phyloP scores from a whole-genome alignment of 306 rosid genomes.

The Corylus avellana region DNA sequence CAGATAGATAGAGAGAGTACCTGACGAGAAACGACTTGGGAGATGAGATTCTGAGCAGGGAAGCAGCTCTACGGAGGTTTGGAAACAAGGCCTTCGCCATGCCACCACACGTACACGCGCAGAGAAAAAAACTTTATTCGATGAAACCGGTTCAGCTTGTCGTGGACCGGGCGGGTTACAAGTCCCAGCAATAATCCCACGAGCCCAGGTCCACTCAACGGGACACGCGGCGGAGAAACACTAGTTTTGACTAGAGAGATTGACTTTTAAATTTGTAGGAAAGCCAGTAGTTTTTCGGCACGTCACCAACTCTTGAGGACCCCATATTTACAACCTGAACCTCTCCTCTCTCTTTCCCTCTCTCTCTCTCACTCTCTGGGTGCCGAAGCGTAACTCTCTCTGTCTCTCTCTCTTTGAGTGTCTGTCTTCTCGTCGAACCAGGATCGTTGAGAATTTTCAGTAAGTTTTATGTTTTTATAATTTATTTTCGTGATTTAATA shows the following conservation, averaged over 20 bases:
- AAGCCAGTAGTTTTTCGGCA: slow-evolving; percentile 25
- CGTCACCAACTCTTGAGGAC: slow-evolving; percentile 43
- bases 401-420: slow-evolving; percentile 27
- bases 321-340: slow-evolving; percentile 65
- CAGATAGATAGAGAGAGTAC: slow-evolving; percentile 33
- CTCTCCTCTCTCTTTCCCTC: slow-evolving; percentile 30
- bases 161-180: slow-evolving; percentile 34
- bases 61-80: slow-evolving; percentile 48
- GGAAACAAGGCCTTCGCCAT: slow-evolving; percentile 65
- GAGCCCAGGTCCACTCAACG: slow-evolving; percentile 24
- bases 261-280: slow-evolving; percentile 36
- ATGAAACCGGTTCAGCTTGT: slow-evolving; percentile 13
- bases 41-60: slow-evolving; percentile 39
- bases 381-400: slow-evolving; percentile 18
- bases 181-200: slow-evolving; percentile 28
- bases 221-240: slow-evolving; percentile 38
- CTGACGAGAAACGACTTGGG: slow-evolving; percentile 35
- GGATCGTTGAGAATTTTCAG: slow-evolving; percentile 45
- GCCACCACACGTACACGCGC: neutral
- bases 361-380: slow-evolving; percentile 21
- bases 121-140: too few relatives aligned
- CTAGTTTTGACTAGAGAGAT: slow-evolving; percentile 1
- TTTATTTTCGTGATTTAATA: neutral
- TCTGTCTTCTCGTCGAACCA: slow-evolving; percentile 36
- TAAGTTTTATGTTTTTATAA: slow-evolving; percentile 27